These are phyloP conservation scores for Termitomyces sp. DNA, from an alignment of 768 basidiomycete genomes.

Conservation along the genomic window DNA sequence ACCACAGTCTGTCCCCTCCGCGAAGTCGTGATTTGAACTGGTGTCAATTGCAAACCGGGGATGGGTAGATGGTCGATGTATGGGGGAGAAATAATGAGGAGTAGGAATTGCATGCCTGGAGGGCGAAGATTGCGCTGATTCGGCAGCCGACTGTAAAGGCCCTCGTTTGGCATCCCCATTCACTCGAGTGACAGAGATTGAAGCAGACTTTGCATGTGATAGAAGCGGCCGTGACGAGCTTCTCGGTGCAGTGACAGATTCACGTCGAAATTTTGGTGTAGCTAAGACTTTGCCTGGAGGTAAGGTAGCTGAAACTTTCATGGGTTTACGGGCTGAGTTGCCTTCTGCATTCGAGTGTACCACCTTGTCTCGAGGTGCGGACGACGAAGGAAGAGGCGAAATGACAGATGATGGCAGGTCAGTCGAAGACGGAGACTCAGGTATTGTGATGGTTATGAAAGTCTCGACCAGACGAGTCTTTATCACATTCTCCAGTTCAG, in stretches of 20 bases:
- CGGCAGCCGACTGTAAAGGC: constrained; percentile 15
- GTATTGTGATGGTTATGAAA: constrained; percentile 59
- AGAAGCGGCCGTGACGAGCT: constrained; percentile 11
- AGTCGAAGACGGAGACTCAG: constrained; percentile 14
- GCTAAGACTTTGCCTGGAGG: constrained; percentile 19
- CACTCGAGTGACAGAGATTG: constrained; percentile 21
- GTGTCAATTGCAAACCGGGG: constrained; percentile 69
- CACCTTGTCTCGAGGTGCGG: not conserved
- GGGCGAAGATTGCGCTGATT: constrained; percentile 15
- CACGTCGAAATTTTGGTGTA: constrained; percentile 20
- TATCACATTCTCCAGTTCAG: constrained; percentile 67
- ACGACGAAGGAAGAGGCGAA: constrained; percentile 6
- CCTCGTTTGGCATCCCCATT: constrained; percentile 21
- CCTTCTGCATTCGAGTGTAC: constrained; percentile 19
- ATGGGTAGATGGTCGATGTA: constrained; percentile 83
- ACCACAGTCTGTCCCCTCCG: constrained; percentile 52
- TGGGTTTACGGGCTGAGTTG: constrained; percentile 15
- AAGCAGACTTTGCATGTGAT: constrained; percentile 27
- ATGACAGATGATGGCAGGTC: constrained; percentile 1
- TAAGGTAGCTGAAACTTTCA: constrained; percentile 21
- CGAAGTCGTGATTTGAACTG: constrained; percentile 48
- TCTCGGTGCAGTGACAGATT: constrained; percentile 16
- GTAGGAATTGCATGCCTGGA: constrained; percentile 27
- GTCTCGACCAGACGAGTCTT: constrained; percentile 76
- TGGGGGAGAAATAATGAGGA: constrained; percentile 73